phyloP scores from a whole-genome alignment of 345 rosid genomes.

The Linum tenue region DNA sequence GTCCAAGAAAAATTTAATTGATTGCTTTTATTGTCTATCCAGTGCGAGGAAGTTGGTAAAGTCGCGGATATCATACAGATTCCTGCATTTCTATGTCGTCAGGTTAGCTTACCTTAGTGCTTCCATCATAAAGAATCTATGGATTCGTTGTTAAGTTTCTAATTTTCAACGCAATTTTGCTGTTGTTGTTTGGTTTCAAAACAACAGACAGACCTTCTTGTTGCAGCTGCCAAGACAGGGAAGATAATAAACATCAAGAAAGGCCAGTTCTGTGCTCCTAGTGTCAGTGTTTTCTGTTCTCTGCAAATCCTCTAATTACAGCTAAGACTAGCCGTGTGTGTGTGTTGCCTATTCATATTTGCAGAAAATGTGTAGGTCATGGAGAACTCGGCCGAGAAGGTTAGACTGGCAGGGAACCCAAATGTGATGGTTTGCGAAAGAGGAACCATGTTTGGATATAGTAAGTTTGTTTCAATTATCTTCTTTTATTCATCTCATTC shows the following conservation, averaged over 20 bases:
- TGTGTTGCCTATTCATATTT: neutral
- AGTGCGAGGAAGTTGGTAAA: constrained; percentile 83
- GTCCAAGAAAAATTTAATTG: too few relatives aligned
- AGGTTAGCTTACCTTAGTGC: constrained; percentile 36
- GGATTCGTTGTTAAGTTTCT: constrained; percentile 9
- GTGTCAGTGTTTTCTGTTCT: constrained; percentile 43
- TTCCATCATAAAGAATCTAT: constrained; percentile 7
- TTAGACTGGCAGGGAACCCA: constrained; percentile 86
- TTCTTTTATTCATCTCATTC: neutral
- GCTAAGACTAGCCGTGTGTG: constrained; percentile 1
- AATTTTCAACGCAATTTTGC: neutral
- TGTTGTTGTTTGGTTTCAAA: neutral
- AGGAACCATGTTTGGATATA: constrained; percentile 98
- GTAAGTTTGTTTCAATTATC: constrained; percentile 41
- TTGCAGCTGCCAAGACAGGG: constrained; percentile 90
- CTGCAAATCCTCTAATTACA: neutral
- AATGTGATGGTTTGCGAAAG: constrained; percentile 96
- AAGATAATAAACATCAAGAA: constrained; percentile 88
- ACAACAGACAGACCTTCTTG: constrained; percentile 89
- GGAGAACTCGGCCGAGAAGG: constrained; percentile 81
- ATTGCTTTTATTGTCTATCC: constrained; percentile 13
- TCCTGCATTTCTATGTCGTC: constrained; percentile 95
- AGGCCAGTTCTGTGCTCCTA: constrained; percentile 93
- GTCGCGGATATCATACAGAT: constrained; percentile 95
- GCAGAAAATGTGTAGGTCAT: constrained; percentile 50